These are phyloP conservation scores for Pholiota microspora DNA, from an alignment of 768 basidiomycete genomes.

Conservation along the genomic window DNA sequence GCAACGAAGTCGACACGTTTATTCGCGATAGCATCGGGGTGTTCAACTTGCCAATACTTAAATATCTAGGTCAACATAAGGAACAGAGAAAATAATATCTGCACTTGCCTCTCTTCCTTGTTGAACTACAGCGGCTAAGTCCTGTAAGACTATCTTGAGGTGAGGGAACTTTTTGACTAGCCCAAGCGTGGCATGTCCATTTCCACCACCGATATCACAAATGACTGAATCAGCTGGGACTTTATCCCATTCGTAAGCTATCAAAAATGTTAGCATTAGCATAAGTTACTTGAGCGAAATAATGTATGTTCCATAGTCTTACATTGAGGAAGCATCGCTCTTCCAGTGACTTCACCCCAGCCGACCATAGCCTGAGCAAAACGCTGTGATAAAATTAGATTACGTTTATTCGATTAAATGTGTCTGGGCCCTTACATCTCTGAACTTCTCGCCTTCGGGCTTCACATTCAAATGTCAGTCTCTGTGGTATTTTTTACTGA, in stretches of 20 bases:
- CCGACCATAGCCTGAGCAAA: slow-evolving; percentile 32
- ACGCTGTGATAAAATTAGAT: slow-evolving; percentile 4
- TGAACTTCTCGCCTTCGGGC: neutral
- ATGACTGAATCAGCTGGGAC: slow-evolving; percentile 26
- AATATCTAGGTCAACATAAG: neutral
- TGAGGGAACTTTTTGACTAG: slow-evolving; percentile 32
- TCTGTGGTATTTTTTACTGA: neutral
- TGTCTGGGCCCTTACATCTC: neutral
- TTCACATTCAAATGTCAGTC: neutral
- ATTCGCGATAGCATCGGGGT: neutral
- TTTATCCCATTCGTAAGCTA: slow-evolving; percentile 35
- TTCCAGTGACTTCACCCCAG: slow-evolving; percentile 24
- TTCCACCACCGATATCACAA: slow-evolving; percentile 33
- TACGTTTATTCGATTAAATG: neutral
- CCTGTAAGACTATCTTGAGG: slow-evolving; percentile 37
- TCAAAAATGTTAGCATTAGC: neutral
- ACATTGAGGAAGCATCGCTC: slow-evolving; percentile 11
- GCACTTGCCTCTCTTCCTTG: slow-evolving; percentile 27
- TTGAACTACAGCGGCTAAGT: slow-evolving; percentile 27
- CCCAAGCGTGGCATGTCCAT: slow-evolving; percentile 31
- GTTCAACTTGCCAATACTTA: slow-evolving; percentile 1
- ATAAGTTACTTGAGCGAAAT: neutral
- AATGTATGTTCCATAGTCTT: neutral
- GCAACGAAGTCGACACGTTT: neutral
- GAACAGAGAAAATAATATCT: neutral